phyloP scores from a whole-genome alignment of 2,329 filamentous ascomycete genomes.

The Penicillium nordicum region DNA sequence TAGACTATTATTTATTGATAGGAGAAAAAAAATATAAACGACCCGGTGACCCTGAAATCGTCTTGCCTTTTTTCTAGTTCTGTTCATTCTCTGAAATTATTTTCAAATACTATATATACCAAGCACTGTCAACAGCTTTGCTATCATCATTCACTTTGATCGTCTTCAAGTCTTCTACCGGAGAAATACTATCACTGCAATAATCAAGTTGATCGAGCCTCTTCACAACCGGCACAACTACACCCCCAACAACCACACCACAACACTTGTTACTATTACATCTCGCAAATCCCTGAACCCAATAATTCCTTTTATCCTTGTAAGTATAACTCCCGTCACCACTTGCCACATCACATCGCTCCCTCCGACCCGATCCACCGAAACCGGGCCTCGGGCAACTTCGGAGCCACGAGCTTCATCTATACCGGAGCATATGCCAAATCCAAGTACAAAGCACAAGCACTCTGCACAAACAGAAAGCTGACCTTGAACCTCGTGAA shows the following conservation, averaged over 20 bases:
- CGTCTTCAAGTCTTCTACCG: background rate
- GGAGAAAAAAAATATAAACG: conserved; percentile 3
- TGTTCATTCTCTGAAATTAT: background rate
- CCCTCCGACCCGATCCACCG: conserved; percentile 15
- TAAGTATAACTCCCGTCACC: conserved; percentile 8
- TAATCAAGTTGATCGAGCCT: background rate
- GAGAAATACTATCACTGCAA: background rate
- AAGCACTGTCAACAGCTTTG: background rate
- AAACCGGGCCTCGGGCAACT: conserved; percentile 14
- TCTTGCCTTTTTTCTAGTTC: background rate
- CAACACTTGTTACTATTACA: background rate
- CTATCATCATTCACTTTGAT: background rate
- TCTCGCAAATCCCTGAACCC: background rate
- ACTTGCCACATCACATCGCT: conserved; percentile 13
- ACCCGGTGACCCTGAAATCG: background rate
- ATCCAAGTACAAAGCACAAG: conserved; percentile 6
- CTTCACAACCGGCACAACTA: background rate
- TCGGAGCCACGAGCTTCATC: conserved; percentile 11
- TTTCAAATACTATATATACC: background rate
- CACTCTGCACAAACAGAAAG: background rate
- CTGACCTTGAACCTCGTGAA: conserved; percentile 2
- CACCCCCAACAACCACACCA: background rate
- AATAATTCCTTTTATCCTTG: conserved; percentile 1
- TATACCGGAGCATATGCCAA: conserved; percentile 7
- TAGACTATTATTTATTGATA: background rate